Conservation (phyloP, 495 filamentous ascomycete species). For the Patellaria atrata region DNA sequence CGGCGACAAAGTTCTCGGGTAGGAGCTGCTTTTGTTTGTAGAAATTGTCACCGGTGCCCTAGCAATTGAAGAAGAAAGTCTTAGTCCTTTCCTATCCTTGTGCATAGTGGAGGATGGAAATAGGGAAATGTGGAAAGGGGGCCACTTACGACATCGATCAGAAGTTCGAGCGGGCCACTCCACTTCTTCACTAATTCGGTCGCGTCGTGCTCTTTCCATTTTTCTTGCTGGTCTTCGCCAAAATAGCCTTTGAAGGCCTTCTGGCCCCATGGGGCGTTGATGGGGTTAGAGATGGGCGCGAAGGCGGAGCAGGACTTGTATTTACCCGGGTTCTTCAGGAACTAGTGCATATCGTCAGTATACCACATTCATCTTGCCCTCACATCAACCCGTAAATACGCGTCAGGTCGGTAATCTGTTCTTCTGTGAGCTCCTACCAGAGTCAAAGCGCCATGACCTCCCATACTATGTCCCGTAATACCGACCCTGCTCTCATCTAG, state of each 20-base stretch:
- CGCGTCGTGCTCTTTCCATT: slow-evolving; percentile 84
- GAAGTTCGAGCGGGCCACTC: slow-evolving; percentile 52
- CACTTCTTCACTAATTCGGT: slow-evolving; percentile 72
- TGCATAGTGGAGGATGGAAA: neutral
- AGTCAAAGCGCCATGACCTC: slow-evolving; percentile 87
- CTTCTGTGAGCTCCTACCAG: slow-evolving; percentile 34
- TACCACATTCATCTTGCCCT: neutral
- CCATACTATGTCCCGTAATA: slow-evolving; percentile 92
- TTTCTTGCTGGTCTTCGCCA: slow-evolving; percentile 50
- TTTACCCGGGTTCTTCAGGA: slow-evolving; percentile 74
- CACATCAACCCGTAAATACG: neutral
- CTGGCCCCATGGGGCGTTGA: slow-evolving; percentile 77
- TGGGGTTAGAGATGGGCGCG: slow-evolving; percentile 83
- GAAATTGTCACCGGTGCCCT: slow-evolving; percentile 88
- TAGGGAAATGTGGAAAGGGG: neutral
- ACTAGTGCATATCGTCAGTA: slow-evolving; percentile 33
- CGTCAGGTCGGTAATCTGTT: slow-evolving; percentile 2
- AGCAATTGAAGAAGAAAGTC: neutral
- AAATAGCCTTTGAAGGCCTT: slow-evolving; percentile 92
- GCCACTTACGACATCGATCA: slow-evolving; percentile 64
- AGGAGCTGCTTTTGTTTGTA: slow-evolving; percentile 87
- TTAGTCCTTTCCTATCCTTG: neutral
- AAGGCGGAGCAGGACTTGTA: slow-evolving; percentile 83
- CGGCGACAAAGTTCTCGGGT: slow-evolving; percentile 81
- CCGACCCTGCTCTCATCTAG: slow-evolving; percentile 54